Percentiles rank a stretch among this genome's conserved stretches.
Evolutionary conservation across 768 basidiomycete genomes (phyloP).

Genomic region (Epithele typhae): DNA sequence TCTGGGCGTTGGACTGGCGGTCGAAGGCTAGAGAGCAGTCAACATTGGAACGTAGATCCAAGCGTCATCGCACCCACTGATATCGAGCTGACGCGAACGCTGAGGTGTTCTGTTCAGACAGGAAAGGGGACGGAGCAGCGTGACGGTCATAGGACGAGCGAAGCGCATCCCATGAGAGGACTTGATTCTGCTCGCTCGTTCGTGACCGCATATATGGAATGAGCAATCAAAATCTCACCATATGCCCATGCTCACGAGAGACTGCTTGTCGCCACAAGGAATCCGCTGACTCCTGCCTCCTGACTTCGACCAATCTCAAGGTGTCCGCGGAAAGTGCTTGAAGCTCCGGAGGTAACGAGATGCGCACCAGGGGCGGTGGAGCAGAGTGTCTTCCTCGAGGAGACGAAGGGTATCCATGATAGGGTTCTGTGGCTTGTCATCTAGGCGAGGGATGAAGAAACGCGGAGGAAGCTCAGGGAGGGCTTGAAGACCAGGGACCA

Average conservation of each 20-base stretch:
- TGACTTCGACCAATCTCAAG: not conserved
- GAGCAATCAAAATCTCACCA: not conserved
- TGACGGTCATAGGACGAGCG: conserved; percentile 29
- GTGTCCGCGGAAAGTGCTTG: conserved; percentile 6
- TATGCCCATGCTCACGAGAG: not conserved
- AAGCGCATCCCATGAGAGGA: conserved; percentile 59
- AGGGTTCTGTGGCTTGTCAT: conserved; percentile 75
- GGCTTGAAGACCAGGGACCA: no score
- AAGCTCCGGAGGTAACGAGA: conserved; percentile 4
- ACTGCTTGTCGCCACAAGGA: conserved; percentile 8
- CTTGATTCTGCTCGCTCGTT: conserved; percentile 8
- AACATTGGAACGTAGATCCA: no score
- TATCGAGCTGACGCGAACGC: conserved; percentile 55
- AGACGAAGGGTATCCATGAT: conserved; percentile 56
- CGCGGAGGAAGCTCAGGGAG: conserved; percentile 18
- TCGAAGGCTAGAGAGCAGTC: conserved; percentile 37
- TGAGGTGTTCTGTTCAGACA: conserved; percentile 60
- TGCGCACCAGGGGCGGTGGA: no score
- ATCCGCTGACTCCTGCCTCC: not conserved
- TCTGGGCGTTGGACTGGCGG: conserved; percentile 38
- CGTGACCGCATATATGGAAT: not conserved
- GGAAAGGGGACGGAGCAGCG: conserved; percentile 46
- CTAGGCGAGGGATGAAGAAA: conserved; percentile 63
- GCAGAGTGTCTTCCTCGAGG: not conserved
- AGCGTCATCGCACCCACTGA: conserved; percentile 40